phyloP scores from a whole-genome alignment of 2,329 filamentous ascomycete species.

The Exserohilum rostratum region DNA sequence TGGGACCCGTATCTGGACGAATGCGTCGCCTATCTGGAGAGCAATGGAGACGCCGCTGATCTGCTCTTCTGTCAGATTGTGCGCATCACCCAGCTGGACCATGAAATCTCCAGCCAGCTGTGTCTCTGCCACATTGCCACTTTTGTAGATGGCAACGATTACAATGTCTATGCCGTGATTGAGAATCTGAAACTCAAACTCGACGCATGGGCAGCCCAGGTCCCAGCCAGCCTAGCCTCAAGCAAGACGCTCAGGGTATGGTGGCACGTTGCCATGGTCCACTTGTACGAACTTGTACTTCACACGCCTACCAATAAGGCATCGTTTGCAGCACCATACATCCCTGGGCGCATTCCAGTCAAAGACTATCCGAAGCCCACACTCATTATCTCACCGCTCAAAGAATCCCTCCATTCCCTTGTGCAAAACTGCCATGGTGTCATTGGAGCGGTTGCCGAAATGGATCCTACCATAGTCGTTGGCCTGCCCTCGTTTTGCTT shows the following conservation, averaged over 20 bases:
- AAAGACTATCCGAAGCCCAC: conserved; percentile 34
- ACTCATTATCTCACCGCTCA: conserved; percentile 24
- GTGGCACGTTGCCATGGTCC: conserved; percentile 33
- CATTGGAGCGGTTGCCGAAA: conserved; percentile 26
- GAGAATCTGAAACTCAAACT: conserved; percentile 25
- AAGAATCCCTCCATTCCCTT: conserved; percentile 19
- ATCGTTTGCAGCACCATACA: conserved; percentile 34
- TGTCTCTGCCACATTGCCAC: conserved; percentile 25
- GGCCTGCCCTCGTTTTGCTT: conserved; percentile 34
- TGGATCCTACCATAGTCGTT: conserved; percentile 33
- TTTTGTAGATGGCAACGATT: conserved; percentile 31
- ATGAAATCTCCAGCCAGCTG: conserved; percentile 29
- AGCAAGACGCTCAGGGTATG: conserved; percentile 32
- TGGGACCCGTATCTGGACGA: conserved; percentile 33
- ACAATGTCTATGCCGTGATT: conserved; percentile 23
- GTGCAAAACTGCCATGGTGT: conserved; percentile 32
- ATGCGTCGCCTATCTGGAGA: conserved; percentile 27
- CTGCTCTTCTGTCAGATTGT: conserved; percentile 35
- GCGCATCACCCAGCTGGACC: conserved; percentile 25
- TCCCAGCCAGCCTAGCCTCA: conserved; percentile 25
- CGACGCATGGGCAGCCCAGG: conserved; percentile 31
- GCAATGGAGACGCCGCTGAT: conserved; percentile 22
- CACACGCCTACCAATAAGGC: conserved; percentile 37
- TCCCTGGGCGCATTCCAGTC: conserved; percentile 32
- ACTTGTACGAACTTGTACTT: conserved; percentile 28